Evolutionary conservation across 768 basidiomycete species (phyloP).

Genomic region (Tricholoma hemisulphureum): DNA sequence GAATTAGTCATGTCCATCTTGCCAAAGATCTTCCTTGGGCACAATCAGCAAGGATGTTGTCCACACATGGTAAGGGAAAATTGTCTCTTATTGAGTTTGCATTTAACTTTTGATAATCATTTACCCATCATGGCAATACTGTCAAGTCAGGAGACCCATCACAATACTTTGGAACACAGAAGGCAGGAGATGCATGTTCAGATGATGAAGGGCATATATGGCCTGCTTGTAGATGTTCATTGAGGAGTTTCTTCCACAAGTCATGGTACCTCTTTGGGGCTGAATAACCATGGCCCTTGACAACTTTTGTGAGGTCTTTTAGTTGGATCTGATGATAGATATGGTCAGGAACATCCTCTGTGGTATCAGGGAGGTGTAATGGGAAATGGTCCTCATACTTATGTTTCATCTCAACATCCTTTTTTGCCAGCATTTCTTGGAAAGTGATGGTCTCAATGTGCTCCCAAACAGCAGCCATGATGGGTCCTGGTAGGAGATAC

Average conservation of each 20-base stretch:
- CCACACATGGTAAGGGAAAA: neutral
- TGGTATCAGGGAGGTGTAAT: conserved; percentile 19
- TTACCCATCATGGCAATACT: neutral
- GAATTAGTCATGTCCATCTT: neutral
- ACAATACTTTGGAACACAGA: conserved; percentile 2
- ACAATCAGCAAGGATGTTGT: conserved; percentile 1
- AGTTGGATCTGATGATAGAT: conserved; percentile 25
- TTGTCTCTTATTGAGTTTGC: neutral
- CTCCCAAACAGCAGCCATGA: conserved; percentile 13
- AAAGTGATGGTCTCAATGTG: conserved; percentile 17
- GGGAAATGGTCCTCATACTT: conserved; percentile 3
- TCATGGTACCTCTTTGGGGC: conserved; percentile 33
- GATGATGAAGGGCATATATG: conserved; percentile 26
- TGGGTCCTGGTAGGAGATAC: conserved; percentile 2
- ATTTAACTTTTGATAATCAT: neutral
- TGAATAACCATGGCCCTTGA: conserved; percentile 24
- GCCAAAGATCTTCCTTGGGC: neutral
- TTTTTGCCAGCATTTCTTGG: conserved; percentile 17
- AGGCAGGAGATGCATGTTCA: conserved; percentile 8
- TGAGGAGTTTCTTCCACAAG: conserved; percentile 29
- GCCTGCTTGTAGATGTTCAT: conserved; percentile 32
- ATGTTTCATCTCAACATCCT: neutral
- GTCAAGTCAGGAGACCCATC: neutral
- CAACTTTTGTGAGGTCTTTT: conserved; percentile 24
- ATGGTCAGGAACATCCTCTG: conserved; percentile 17